Evolutionary conservation across 139 green algal genomes (phyloP), one percentile per base, ranked within the genome.

Genomic region (Nannochloris sp.): DNA sequence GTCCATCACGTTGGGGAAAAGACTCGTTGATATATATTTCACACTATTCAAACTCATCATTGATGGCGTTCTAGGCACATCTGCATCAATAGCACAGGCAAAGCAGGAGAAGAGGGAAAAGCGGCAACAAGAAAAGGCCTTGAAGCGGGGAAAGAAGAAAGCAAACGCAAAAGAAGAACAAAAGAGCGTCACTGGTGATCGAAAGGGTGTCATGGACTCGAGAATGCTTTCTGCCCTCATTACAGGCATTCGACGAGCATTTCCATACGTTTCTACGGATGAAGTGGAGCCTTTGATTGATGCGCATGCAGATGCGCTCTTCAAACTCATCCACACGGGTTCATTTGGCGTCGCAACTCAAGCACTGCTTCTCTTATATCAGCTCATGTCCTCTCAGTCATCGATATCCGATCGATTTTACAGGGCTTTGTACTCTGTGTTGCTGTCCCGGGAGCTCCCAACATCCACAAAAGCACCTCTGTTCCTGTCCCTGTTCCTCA

Each of bases 11-110:
- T 71, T 97, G 27, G 87, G 90, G 3, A 58, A 75, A 50, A 74
- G 81, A 60, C 82, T 97, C 5, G 76, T 97, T 1, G 81, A 88
- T 61, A 54, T 95, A 15, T 97, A 97, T 80, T 95, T 97, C 69
- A 84, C 76, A 3, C 67, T 96, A 8, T 97, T 97, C 78, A 72
- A 77, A 12, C 65, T 94, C 61, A 72, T 93, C 48, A 68, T 92
- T 59, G 82, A 85, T 59, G 86, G 86, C 10, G 71, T 75, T 48
- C 62, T 90, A 5, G 87, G 87, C 23, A 71, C 66, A 5, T 82
- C 78, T 3, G 85, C 80, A 25, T 27, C 49, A 40, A 53, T 71
- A 59, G 48, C 12, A 24, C 40, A 5, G 21, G 56, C 60, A 54
- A 34, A 49, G 8, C 29, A 44, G 31, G 69, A 62, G 31, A 78